phyloP scores from a whole-genome alignment of 768 basidiomycete genomes.

The Tricholoma terreum region DNA sequence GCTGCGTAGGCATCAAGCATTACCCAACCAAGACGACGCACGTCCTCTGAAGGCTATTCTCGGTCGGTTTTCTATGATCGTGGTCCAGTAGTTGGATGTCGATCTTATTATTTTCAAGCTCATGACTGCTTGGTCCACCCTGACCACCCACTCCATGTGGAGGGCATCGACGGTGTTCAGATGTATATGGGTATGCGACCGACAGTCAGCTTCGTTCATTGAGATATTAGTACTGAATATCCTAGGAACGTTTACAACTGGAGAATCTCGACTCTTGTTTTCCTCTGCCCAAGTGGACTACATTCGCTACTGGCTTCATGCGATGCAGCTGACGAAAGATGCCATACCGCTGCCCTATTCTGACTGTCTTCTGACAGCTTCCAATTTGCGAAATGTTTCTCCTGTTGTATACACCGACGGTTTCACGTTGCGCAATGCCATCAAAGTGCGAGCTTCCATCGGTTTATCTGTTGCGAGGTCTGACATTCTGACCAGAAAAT shows the following conservation, averaged over 20 bases:
- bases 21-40: conserved; percentile 58
- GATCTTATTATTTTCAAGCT: conserved; percentile 29
- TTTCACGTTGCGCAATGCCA: conserved; percentile 50
- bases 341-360: conserved; percentile 74
- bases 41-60: conserved; percentile 67
- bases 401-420: conserved; percentile 56
- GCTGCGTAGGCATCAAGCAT: conserved; percentile 46
- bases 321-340: conserved; percentile 61
- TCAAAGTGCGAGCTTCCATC: conserved; percentile 45
- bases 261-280: conserved; percentile 77
- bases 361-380: conserved; percentile 65
- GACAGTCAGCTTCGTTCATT: conserved; percentile 6
- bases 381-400: conserved; percentile 55
- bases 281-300: conserved; percentile 86
- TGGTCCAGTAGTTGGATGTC: neutral
- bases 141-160: conserved; percentile 67
- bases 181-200: conserved; percentile 57
- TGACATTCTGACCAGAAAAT: conserved; percentile 47
- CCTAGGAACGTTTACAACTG: conserved; percentile 62
- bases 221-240: neutral
- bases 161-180: conserved; percentile 63
- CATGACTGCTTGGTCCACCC: conserved; percentile 67
- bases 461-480: neutral
- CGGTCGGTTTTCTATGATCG: conserved; percentile 24
- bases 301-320: conserved; percentile 78